A percentile compares a stretch with the other conserved stretches of the same genome.
phyloP scores from a whole-genome alignment of 1,139 yeast species.

The Zygosaccharomyces sapae region DNA sequence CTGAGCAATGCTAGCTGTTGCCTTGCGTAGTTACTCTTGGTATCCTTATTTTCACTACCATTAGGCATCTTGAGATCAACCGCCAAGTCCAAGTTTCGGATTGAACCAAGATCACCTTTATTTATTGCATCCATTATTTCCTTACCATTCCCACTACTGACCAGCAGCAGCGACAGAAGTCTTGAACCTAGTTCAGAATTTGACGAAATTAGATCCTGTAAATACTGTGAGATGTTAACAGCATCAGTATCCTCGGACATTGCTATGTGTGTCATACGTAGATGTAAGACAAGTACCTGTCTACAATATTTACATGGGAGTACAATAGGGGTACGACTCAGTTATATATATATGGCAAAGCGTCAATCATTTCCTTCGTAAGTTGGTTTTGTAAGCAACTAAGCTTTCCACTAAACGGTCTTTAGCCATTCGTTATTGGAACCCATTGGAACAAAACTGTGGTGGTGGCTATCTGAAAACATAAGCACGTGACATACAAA shows the following conservation, averaged over 20 bases:
- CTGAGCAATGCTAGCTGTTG: neutral
- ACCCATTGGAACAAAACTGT: conserved; percentile 8
- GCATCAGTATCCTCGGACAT: conserved; percentile 5
- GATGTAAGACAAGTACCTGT: too few relatives aligned
- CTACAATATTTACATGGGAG: too few relatives aligned
- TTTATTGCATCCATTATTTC: conserved; percentile 31
- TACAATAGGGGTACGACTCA: too few relatives aligned
- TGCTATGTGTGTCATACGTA: neutral
- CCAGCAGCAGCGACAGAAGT: conserved; percentile 30
- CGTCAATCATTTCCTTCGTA: too few relatives aligned
- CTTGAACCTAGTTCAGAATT: conserved; percentile 34
- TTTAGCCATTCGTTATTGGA: too few relatives aligned
- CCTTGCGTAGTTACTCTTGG: neutral
- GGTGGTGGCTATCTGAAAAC: conserved; percentile 15
- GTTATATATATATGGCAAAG: too few relatives aligned
- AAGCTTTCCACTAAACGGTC: too few relatives aligned
- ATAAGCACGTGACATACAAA: conserved; percentile 1
- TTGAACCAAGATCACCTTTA: conserved; percentile 16
- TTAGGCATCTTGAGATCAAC: conserved; percentile 8
- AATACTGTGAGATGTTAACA: conserved; percentile 14
- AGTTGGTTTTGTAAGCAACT: too few relatives aligned
- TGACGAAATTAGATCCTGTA: conserved; percentile 26
- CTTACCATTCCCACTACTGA: conserved; percentile 30
- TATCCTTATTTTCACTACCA: neutral
- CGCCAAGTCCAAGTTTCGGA: conserved; percentile 10